phyloP scores from a whole-genome alignment of 805 yeast genomes.

The Ogataea paraovalis region DNA sequence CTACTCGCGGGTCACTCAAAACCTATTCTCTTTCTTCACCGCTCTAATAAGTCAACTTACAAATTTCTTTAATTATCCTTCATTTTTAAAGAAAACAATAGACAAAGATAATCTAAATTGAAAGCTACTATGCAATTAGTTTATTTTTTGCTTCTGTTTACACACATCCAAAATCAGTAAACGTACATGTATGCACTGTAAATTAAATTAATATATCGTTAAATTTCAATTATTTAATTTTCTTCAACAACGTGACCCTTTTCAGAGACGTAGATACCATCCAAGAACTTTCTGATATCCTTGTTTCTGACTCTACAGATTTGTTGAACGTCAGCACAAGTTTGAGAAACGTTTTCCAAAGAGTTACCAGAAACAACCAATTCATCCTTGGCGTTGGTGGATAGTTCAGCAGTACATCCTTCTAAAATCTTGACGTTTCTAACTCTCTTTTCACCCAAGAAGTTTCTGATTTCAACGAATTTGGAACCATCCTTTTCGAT shows the following conservation, averaged over 20 bases:
- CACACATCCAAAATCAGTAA: too few species aligned
- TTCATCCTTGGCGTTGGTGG: slow-evolving; percentile 90
- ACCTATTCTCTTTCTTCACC: too few species aligned
- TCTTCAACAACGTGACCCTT: slow-evolving; percentile 77
- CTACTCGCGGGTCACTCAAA: too few species aligned
- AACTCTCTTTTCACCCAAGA: slow-evolving; percentile 98
- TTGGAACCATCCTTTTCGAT: slow-evolving; percentile 70
- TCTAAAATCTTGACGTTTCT: slow-evolving; percentile 82
- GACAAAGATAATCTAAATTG: background rate
- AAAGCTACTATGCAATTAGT: background rate
- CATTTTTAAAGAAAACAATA: too few species aligned
- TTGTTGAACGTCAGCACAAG: slow-evolving; percentile 98
- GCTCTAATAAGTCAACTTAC: too few species aligned
- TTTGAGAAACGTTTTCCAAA: slow-evolving; percentile 94
- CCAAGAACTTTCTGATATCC: slow-evolving; percentile 99
- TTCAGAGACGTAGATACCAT: slow-evolving; percentile 99
- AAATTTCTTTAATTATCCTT: too few species aligned
- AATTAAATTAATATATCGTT: background rate
- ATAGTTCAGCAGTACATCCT: slow-evolving; percentile 84
- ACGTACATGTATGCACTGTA: background rate
- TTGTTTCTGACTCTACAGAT: slow-evolving; percentile 98
- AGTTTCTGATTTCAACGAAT: slow-evolving; percentile 95
- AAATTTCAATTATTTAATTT: slow-evolving; percentile 1
- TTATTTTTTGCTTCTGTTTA: background rate
- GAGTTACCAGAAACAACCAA: slow-evolving; percentile 92